Evolutionary conservation across 495 filamentous ascomycete species (phyloP), one percentile per base, ranked within the genome.

Genomic region (Aspergillus conjunctus): DNA sequence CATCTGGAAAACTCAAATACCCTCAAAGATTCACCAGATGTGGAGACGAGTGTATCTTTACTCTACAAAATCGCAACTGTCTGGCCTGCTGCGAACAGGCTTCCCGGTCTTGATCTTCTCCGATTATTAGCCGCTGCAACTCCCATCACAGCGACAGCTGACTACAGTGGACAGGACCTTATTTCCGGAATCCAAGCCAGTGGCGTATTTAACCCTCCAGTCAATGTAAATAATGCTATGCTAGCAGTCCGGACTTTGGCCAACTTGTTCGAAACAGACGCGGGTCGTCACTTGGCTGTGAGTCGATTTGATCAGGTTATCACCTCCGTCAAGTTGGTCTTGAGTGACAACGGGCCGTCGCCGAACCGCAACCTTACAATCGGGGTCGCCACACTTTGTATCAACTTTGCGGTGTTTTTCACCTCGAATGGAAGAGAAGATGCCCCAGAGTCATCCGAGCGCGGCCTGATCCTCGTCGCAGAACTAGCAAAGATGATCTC

Each of bases 71-170:
- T 94, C 57, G 78, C 84, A 12, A 91, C 89, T 5, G 66, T 71
- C 14, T 98, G 95, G 95, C 88, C 92, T 7, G 83, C 86, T 20
- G 75, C 83, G 21, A 86, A 90, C 59, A 85, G 91, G 50, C 82
- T 99, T 4, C 91, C 95, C 4, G 90, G 83, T 12, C 81, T 98
- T 45, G 95, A 97, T 75, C 79, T 96, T 17, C 81, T 97, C 1
- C 91, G 93, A 20, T 82, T 93, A 37, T 76, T 94, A 18, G 87
- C 89, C 2, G 85, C 86, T 21, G 86, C 85, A 21, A 81, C 79
- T 41, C 83, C 90, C 2, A 72, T 75, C 30, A 76, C 80, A n/a
- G 87, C 90, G 8, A 78, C 81, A 7, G 82, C 82, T 58, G 79
- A 78, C 34, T 87, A 78, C 50, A 72, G 87, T 11, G 72, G 88